Base-by-base conservation (phyloP, 1,284 basidiomycete species). In the Ceratobasidium sp. region DNA sequence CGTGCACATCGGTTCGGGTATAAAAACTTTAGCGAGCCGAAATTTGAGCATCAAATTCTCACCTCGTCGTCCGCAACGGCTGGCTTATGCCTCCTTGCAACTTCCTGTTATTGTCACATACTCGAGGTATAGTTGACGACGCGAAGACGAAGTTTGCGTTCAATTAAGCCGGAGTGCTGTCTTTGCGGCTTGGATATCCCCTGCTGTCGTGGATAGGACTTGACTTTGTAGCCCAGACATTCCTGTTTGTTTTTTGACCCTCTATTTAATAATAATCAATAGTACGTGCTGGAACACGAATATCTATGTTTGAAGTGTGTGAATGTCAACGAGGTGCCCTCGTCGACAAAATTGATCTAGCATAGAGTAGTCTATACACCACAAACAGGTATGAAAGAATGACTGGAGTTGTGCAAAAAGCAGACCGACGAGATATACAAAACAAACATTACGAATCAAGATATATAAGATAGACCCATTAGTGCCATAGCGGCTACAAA, bases 141-240 rank as follows among this genome's bases (percentile, higher is more conserved):
- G 65, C 15, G 74, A 61, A 68, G 65, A 77, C 26, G 42, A 56
- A 77, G 48, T 59, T 46, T 65, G 90, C 86, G 89, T 86, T 86
- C 91, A 92, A 91, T 91, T 93, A 93, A 93, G 92, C 91, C 92
- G 92, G 91, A 92, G 91, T 90, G 84, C 85, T 86, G 88, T 86
- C 87, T 81, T 79, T 80, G 83, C 83, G 82, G 82, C 84, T 86
- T 85, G 83, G 83, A 84, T 78, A 82, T 82, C 78, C 77, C 70
- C 77, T 81, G 82, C 84, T 86, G 88, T 87, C 82, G 84, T 89
- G 88, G 89, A 85, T 87, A 86, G 86, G 87, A 90, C 90, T 93
- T 91, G 91, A 93, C 91, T 93, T 91, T 92, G 91, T 80, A 83
- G 88, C 88, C 89, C 90, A 82, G 81, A 93, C 79, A 65, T 69